Evolutionary conservation across 177 flowering plant species (phyloP).

Genomic region (Vitis hybrid): DNA sequence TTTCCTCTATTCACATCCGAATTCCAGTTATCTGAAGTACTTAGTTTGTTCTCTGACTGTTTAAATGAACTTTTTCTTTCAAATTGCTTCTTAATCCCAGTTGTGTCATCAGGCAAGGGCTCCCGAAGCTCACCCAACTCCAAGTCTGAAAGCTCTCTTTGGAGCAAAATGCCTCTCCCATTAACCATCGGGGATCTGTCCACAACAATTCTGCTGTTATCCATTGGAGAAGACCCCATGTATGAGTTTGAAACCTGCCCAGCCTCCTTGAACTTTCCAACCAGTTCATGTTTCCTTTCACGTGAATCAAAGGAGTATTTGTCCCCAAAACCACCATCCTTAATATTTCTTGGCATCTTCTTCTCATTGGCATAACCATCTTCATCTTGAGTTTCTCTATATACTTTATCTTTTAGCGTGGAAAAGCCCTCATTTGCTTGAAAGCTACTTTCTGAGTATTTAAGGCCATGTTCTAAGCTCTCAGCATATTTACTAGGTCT

Average conservation of each 20-base stretch:
- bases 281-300: slow-evolving; percentile 39
- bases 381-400: slow-evolving; percentile 40
- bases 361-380: slow-evolving; percentile 36
- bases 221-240: slow-evolving; percentile 32
- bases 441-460: slow-evolving; percentile 35
- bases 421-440: slow-evolving; percentile 29
- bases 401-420: slow-evolving; percentile 33
- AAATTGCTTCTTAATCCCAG: slow-evolving; percentile 38
- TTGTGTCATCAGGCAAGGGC: slow-evolving; percentile 49
- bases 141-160: slow-evolving; percentile 84
- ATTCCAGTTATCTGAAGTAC: slow-evolving; percentile 41
- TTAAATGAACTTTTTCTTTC: slow-evolving; percentile 67
- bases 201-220: slow-evolving; percentile 25
- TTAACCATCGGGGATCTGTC: slow-evolving; percentile 32
- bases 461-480: slow-evolving; percentile 30
- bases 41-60: slow-evolving; percentile 39
- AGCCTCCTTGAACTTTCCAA: slow-evolving; percentile 38
- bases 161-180: slow-evolving; percentile 46
- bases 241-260: slow-evolving; percentile 26
- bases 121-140: slow-evolving; percentile 97
- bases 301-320: slow-evolving; percentile 35
- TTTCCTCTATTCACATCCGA: slow-evolving; percentile 45
- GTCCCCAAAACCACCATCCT: slow-evolving; percentile 39
- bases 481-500: slow-evolving; percentile 38
- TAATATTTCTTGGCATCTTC: slow-evolving; percentile 30